Base-by-base conservation (phyloP, 2,329 filamentous ascomycete genomes). In the Aspergillus puulaauensis region DNA sequence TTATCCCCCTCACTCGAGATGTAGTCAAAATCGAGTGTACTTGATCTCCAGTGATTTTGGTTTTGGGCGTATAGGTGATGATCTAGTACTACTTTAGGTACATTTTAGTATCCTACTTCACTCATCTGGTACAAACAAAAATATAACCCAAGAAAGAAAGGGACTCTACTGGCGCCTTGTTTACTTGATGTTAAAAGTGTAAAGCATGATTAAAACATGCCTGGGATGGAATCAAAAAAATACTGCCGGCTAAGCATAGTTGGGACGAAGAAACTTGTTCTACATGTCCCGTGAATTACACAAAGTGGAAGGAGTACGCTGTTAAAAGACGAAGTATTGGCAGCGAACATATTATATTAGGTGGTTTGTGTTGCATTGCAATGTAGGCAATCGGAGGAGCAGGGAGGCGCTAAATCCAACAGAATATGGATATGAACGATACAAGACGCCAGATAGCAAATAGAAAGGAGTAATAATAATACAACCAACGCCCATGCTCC, bases 401-500 rank as follows among this genome's bases (percentile, higher is more conserved):
- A 55, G 53, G 44, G 53, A 55, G 48, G 53, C 39, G 53, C 53
- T 55, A 55, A 53, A 47, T 27, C 52, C 40, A 37, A 19, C 41
- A 37, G 17, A 35, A 39, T 14, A 46, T 31, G 27, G 27, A 31
- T 11, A 31, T 31, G 27, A 11, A 31, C 27, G 9, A 31, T 31
- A 31, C 27, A 31, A 11, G 27, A 11, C 27, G 27, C 27, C 27
- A 31, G 9, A 31, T 46, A 31, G 27, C 17, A 37, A n/a, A 27
- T 40, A 46, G 27, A 46, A 23, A 35, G 21, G 33, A 33, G 14
- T 11, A 40, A 43, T 33, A 43, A 11, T 31, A 39, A 31, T 52
- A 31, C 27, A 54, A 9, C 24, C 43, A 43, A 37, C 52, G 52
- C 52, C 41, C 31, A 21, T 46, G 19, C 41, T 35, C 39, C 40